Evolutionary conservation across 2,329 filamentous ascomycete genomes (phyloP).

Genomic region (Colletotrichum agaves): DNA sequence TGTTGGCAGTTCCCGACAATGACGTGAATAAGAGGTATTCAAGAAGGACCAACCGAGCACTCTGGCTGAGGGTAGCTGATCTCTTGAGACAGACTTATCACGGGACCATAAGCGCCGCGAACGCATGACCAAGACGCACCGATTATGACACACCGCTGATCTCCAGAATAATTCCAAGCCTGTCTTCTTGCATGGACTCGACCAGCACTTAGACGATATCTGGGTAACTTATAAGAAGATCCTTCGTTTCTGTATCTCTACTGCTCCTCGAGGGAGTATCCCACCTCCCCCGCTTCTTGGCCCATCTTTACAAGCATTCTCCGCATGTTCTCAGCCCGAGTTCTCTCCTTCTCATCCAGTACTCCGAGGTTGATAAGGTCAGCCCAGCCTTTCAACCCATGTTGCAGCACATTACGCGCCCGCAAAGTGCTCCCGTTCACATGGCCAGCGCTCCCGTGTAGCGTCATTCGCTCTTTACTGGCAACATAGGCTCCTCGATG

Average conservation of each 20-base stretch:
- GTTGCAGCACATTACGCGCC: conserved; percentile 79
- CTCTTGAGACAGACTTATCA: neutral
- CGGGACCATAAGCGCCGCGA: conserved; percentile 20
- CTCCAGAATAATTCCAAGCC: conserved; percentile 1
- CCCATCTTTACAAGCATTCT: conserved; percentile 71
- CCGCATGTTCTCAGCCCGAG: conserved; percentile 72
- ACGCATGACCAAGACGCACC: conserved; percentile 25
- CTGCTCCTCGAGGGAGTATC: conserved; percentile 66
- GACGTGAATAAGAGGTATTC: neutral
- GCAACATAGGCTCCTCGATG: conserved; percentile 75
- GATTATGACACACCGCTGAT: conserved; percentile 33
- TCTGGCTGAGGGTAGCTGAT: too few species aligned
- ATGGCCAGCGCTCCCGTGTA: conserved; percentile 79
- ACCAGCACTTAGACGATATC: neutral
- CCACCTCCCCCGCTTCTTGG: conserved; percentile 67
- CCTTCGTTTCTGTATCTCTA: conserved; percentile 18
- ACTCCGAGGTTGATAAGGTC: conserved; percentile 64
- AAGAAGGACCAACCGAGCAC: too few species aligned
- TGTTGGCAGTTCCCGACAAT: neutral
- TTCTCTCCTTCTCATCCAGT: conserved; percentile 55
- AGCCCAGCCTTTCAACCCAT: conserved; percentile 77
- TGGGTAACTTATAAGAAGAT: conserved; percentile 13
- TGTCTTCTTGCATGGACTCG: conserved; percentile 10
- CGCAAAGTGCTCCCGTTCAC: conserved; percentile 63
- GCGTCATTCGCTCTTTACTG: conserved; percentile 71